Evolutionary conservation across 305 asterid genomes (phyloP), one percentile per base, ranked within the genome.

Genomic region (Fraxinus dipetala): DNA sequence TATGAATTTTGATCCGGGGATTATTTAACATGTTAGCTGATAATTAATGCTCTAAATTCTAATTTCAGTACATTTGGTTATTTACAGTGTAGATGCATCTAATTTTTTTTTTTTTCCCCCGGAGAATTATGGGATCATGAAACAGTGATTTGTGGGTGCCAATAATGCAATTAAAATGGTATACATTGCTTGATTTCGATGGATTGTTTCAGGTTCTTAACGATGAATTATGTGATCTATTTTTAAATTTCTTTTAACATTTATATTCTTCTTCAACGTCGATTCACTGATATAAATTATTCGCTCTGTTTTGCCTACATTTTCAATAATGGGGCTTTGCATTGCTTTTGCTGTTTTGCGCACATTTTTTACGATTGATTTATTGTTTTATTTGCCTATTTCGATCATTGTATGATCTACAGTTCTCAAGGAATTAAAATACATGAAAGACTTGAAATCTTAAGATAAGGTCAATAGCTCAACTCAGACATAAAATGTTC

Each of bases 1-100:
- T 31, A 13, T 74, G 34, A 43, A 34, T 82, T 83, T 51, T 80
- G 84, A 82, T 81, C 83, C 72, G 85, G 82, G 82, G 32, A 76
- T 67, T 51, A 59, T 63, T 82, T 78, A 54, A 36, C 74, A 43
- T 75, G 43, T 75, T n/a, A 67, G 87, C 78, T 35, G 77, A 77
- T 63, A 54, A 48, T 48, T 70, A 70, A 35, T 70, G 43, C 7
- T 54, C 65, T 54, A 54, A 54, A n/a, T 65, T 72, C 35, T 3
- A 11, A 32, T 26, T 54, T 54, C 16, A 59, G 10, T 34, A 35
- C 3, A 34, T 78, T 31, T 79, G 75, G 36, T 65, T 65, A 8
- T 65, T 26, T 26, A 65, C 73, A 24, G 31, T 13, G 35, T 82
- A 56, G 26, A 48, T 48, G 30, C 10, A 6, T n/a, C 30, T 59